These are phyloP conservation scores for Solanum hybrid DNA, from an alignment of 305 asterid genomes.

Conservation along the genomic window DNA sequence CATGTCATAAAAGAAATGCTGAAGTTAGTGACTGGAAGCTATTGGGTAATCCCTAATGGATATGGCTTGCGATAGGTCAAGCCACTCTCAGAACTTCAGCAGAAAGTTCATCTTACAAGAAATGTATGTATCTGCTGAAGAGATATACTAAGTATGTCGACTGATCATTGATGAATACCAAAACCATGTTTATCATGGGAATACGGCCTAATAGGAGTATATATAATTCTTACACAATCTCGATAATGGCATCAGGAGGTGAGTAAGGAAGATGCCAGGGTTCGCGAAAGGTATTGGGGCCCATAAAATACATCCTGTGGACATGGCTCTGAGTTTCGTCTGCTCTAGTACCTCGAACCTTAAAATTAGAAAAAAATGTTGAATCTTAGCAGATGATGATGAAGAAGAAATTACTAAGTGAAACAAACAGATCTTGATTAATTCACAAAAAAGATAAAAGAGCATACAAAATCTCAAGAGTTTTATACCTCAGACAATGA, in stretches of 20 bases:
- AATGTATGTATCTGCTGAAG: neutral
- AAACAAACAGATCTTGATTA: neutral
- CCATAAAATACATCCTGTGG: constrained; percentile 95
- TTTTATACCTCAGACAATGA: constrained; percentile 77
- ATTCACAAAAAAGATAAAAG: constrained; percentile 1
- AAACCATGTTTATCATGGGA: neutral
- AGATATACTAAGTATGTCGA: neutral
- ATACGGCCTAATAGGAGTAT: constrained; percentile 5
- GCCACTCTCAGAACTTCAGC: neutral
- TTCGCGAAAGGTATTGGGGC: constrained; percentile 93
- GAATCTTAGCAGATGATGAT: neutral
- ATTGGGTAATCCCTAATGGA: neutral
- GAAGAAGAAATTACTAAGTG: neutral
- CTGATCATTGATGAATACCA: neutral
- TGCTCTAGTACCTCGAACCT: constrained; percentile 85
- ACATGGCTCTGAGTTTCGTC: constrained; percentile 91
- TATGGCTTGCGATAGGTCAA: neutral
- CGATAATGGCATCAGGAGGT: constrained; percentile 77
- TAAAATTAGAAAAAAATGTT: constrained; percentile 2
- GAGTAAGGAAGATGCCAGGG: constrained; percentile 99
- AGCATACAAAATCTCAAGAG: constrained; percentile 1
- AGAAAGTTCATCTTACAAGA: constrained; percentile 3
- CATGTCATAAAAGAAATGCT: neutral
- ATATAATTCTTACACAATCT: constrained; percentile 68
- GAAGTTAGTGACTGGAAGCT: constrained; percentile 1